Evolutionary conservation across 805 yeast genomes (phyloP).

Genomic region (Ogataea nonfermentans): DNA sequence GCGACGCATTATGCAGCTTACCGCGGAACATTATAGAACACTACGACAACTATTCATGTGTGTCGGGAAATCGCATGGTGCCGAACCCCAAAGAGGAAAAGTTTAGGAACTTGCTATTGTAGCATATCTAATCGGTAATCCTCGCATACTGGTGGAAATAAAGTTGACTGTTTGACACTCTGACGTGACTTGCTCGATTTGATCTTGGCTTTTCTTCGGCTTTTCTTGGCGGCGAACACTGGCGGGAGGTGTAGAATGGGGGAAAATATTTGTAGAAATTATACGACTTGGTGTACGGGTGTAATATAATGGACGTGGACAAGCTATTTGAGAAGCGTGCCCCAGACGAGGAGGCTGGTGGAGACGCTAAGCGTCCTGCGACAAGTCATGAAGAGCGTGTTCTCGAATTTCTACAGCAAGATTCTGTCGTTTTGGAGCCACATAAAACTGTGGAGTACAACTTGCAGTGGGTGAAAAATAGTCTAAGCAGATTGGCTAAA

Average conservation of each 20-base stretch:
- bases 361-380: neutral
- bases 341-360: neutral
- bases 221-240: neutral
- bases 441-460: slow-evolving; percentile 7
- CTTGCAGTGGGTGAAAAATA: slow-evolving; percentile 13
- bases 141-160: too few relatives aligned
- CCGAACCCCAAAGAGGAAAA: too few relatives aligned
- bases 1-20: too few relatives aligned
- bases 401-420: slow-evolving; percentile 12
- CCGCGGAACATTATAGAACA: too few relatives aligned
- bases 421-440: neutral
- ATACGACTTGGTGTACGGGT: slow-evolving; percentile 11
- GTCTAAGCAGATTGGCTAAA: slow-evolving; percentile 9
- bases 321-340: slow-evolving; percentile 5
- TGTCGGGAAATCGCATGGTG: too few relatives aligned
- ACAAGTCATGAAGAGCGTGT: slow-evolving; percentile 4
- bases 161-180: too few relatives aligned
- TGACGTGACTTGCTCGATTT: too few relatives aligned
- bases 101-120: too few relatives aligned
- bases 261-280: too few relatives aligned
- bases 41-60: too few relatives aligned
- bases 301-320: slow-evolving; percentile 8
- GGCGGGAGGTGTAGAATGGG: neutral
- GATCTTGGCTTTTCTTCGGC: too few relatives aligned
- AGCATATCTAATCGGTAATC: too few relatives aligned